Percentiles rank a stretch among this genome's conserved stretches.
Evolutionary conservation across 257 asterid species (phyloP).

Genomic region (Verbena officinalis): DNA sequence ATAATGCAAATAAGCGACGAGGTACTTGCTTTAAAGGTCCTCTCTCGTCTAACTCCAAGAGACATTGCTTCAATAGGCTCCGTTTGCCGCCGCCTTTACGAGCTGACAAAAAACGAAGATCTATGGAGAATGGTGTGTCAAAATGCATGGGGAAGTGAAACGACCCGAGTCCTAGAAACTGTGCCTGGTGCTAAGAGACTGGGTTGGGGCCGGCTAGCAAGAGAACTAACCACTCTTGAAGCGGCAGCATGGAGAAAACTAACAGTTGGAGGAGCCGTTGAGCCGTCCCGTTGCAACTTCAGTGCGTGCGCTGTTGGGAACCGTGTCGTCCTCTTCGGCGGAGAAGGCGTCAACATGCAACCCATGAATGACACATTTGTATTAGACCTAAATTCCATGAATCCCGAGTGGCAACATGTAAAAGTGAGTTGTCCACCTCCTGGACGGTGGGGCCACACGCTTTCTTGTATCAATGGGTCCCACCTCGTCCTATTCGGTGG

Average conservation of each 20-base stretch:
- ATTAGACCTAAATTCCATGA: conserved; percentile 72
- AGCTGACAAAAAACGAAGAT: conserved; percentile 77
- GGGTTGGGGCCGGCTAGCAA: conserved; percentile 90
- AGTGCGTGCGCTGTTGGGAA: conserved; percentile 97
- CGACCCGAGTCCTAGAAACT: conserved; percentile 71
- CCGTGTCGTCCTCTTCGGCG: conserved; percentile 90
- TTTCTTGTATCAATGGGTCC: conserved; percentile 90
- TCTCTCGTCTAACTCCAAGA: conserved; percentile 73
- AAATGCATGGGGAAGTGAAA: conserved; percentile 90
- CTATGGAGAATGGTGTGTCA: conserved; percentile 92
- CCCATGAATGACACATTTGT: conserved; percentile 94
- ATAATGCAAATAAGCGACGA: conserved; percentile 75
- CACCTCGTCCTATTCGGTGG: conserved; percentile 91
- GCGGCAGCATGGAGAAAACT: conserved; percentile 92
- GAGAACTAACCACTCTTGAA: conserved; percentile 90
- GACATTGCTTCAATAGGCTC: conserved; percentile 90
- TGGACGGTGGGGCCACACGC: conserved; percentile 97
- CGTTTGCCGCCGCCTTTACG: conserved; percentile 72
- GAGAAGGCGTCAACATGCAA: conserved; percentile 98
- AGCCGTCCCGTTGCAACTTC: conserved; percentile 96
- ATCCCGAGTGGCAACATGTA: conserved; percentile 84
- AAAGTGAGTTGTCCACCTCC: conserved; percentile 93
- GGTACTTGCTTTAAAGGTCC: conserved; percentile 68
- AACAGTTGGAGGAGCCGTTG: conserved; percentile 84
- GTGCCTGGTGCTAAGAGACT: conserved; percentile 83